These are phyloP conservation scores for Stephanodiscus triporus DNA, from an alignment of 108 stramenopile species.

Conservation along the genomic window DNA sequence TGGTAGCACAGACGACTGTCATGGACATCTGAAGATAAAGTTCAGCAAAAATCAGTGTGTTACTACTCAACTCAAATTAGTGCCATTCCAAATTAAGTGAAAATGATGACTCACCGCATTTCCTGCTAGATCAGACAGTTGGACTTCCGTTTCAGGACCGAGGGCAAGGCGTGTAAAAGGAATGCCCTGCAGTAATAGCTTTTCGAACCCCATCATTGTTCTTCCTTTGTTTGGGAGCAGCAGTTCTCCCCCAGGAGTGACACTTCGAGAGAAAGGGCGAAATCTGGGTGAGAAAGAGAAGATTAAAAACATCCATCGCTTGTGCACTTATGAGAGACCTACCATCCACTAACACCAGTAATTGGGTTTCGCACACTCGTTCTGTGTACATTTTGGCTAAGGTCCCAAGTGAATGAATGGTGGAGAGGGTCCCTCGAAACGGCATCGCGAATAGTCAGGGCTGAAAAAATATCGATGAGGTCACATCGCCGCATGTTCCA, in stretches of 20 bases:
- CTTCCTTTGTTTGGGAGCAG: conserved; percentile 67
- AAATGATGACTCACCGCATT: conserved; percentile 64
- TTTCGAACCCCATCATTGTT: conserved; percentile 68
- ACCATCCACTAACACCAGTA: conserved; percentile 58
- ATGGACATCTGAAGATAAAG: conserved; percentile 31
- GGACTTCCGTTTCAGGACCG: conserved; percentile 71
- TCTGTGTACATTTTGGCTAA: conserved; percentile 68
- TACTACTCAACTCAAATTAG: conserved; percentile 1
- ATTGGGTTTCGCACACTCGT: conserved; percentile 51
- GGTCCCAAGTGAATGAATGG: conserved; percentile 64
- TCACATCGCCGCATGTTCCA: conserved; percentile 47
- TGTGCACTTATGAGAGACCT: neutral
- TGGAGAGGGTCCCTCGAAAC: conserved; percentile 60
- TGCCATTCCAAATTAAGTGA: neutral
- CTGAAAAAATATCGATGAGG: conserved; percentile 53
- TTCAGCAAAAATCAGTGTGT: conserved; percentile 2
- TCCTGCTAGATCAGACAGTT: conserved; percentile 75
- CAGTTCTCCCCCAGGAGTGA: conserved; percentile 78
- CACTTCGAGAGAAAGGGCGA: conserved; percentile 14
- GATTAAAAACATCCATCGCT: neutral
- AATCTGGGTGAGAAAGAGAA: neutral
- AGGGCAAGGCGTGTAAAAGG: conserved; percentile 67
- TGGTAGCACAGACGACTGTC: conserved; percentile 66
- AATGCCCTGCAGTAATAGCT: conserved; percentile 76
- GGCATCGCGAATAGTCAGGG: conserved; percentile 56